Conservation (phyloP, 768 basidiomycete species). For the Tylopilus subfusipes region DNA sequence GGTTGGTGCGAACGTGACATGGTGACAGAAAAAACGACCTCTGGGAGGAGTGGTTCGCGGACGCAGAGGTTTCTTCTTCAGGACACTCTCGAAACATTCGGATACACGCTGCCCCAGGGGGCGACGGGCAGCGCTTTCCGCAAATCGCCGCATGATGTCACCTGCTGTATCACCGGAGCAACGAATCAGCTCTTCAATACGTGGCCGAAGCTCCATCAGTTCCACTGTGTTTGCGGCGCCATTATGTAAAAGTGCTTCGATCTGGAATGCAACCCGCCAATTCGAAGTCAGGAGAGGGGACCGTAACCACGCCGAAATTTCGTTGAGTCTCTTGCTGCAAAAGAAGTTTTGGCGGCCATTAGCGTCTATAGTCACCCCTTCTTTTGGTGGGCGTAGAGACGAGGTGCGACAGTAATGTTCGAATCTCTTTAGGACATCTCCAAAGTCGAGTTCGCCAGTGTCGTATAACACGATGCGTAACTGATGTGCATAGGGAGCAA, state of each 20-base stretch:
- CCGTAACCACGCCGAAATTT: constrained; percentile 42
- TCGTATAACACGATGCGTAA: constrained; percentile 60
- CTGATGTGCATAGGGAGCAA: constrained; percentile 72
- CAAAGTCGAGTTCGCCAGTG: constrained; percentile 34
- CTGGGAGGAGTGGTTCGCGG: constrained; percentile 24
- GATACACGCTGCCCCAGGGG: constrained; percentile 40
- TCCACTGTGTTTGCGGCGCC: constrained; percentile 60
- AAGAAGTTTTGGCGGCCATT: constrained; percentile 48
- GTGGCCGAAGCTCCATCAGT: constrained; percentile 42
- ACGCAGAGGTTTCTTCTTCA: constrained; percentile 15
- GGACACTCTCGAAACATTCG: constrained; percentile 44
- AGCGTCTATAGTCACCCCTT: constrained; percentile 46
- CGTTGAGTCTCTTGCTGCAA: constrained; percentile 41
- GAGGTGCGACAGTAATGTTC: constrained; percentile 50
- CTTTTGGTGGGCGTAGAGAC: constrained; percentile 37
- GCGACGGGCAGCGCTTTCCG: constrained; percentile 44
- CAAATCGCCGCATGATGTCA: constrained; percentile 54
- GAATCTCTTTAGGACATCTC: constrained; percentile 46
- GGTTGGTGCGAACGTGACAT: constrained; percentile 75
- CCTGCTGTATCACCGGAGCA: constrained; percentile 36
- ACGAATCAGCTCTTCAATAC: constrained; percentile 41
- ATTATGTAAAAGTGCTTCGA: constrained; percentile 66
- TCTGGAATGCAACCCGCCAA: constrained; percentile 74
- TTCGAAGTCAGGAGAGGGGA: constrained; percentile 35
- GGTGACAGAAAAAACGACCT: constrained; percentile 61